Base-by-base conservation (phyloP, 345 rosid genomes). In the Cardamine occulta region DNA sequence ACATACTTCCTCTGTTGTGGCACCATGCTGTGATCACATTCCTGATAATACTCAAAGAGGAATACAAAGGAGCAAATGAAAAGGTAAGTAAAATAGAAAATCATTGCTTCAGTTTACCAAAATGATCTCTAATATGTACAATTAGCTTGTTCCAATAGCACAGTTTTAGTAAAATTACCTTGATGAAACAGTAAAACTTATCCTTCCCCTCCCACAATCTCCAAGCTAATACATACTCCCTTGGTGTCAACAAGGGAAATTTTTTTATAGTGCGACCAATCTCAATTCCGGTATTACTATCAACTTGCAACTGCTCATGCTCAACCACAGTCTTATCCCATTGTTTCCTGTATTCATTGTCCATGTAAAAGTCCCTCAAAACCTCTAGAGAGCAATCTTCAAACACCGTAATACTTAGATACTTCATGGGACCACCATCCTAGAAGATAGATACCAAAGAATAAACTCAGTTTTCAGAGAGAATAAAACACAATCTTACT, bases 151-250 rank as follows among this genome's bases (percentile, higher is more conserved):
- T 40, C 17, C 35, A 53, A 8, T 34, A 63, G 48, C 47, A 21
- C 11, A 13, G 12, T 18, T 37, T 32, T 26, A 44, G n/a, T 52
- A 13, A 10, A 19, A 1, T 19, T 79, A 88, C 99, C 93, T 88
- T 91, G 61, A 79, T 89, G 81, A 90, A 91, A 80, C 97, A 95
- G 70, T 89, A 95, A 83, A 88, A 95, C 39, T 79, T 76, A 80
- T 89, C 91, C 21, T 83, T 80, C 73, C 89, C 97, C 80, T 90
- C 91, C 99, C 97, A 95, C 81, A 90, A 57, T 80, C 84, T 88
- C 99, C 91, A 95, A 23, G 97, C 96, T 81, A 94, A 73, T 12
- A 88, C 66, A 44, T 91, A 94, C 74, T 94, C 96, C 70, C 97
- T 85, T 34, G 92, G 89, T 59, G 91, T 91, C 84, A 95, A 66